Evolutionary conservation across 495 filamentous ascomycete species (phyloP), one percentile per base, ranked within the genome.

Genomic region (Bathelium albidoporum): DNA sequence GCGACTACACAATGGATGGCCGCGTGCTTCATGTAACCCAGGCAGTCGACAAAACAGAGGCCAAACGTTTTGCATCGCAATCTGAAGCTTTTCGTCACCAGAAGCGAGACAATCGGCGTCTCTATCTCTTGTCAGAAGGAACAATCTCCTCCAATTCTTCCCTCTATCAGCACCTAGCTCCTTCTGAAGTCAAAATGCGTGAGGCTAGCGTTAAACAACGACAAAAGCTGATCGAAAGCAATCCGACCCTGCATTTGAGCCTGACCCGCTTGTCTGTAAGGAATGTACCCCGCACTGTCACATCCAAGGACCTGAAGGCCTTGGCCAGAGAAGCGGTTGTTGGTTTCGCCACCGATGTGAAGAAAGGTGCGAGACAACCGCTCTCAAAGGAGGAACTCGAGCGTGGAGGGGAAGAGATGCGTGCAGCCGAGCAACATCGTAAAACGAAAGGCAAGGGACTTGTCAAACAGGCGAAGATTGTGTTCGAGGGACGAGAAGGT

Each of bases 401-500:
- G 18, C 86, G 94, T 24, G 90, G 87, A 29, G 87, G 89, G 20
- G 83, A 87, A 14, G 84, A 86, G n/a, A 94, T 91, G 79, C 82
- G 80, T 64, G 83, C 87, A 60, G 86, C 90, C 0, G 94, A 97
- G 70, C 80, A 78, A 28, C 77, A 80, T 26, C 81, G 95, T 32
- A 95, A 89, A 74, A 78, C 81, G 62, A 90, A 92, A 74, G 86
- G 87, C n/a, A 89, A 89, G 66, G 95, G 95, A 60, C 83, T 99
- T 20, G 93, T 97, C n/a, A 87, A 83, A 67, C 94, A 99, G 75
- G 89, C 94, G 32, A 99, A 95, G 77, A 83, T 97, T 63, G 87
- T 97, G 28, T 96, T 92, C 70, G 94, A 99, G 77, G 87, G 87
- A 16, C 80, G 79, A 22, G 84, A 91, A 68, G 91, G 92, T 22